A percentile compares a stretch with the other conserved stretches of the same genome.
Conservation (phyloP, 306 rosid genomes). For the Cucumis cinereus region DNA sequence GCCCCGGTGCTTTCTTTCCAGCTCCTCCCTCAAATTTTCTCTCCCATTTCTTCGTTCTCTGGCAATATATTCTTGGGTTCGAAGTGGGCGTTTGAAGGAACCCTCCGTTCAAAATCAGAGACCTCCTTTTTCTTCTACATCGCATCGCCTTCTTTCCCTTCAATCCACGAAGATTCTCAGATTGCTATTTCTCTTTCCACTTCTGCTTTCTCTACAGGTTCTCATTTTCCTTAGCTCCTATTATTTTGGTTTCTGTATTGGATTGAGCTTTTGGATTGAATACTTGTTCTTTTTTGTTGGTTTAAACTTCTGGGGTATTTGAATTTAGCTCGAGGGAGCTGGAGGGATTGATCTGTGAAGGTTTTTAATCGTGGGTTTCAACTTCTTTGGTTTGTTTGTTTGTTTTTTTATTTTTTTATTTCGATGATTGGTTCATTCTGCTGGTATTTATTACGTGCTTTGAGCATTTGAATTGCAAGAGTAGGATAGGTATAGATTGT, state of each 20-base stretch:
- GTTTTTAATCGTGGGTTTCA: not conserved
- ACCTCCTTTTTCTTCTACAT: not conserved
- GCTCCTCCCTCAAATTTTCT: not conserved
- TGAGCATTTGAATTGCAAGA: not conserved
- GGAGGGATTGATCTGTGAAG: not conserved
- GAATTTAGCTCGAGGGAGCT: not conserved
- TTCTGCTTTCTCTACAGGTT: not conserved
- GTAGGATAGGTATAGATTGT: not conserved
- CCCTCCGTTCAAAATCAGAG: conserved; percentile 2
- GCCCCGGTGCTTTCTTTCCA: not conserved
- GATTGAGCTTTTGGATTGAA: not conserved
- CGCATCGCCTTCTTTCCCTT: not conserved
- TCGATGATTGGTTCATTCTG: not conserved
- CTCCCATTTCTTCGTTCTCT: not conserved
- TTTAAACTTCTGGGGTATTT: not conserved
- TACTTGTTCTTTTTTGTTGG: not conserved
- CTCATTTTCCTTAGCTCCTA: not conserved
- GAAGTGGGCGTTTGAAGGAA: not conserved
- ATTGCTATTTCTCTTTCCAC: not conserved
- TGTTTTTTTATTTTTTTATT: not conserved
- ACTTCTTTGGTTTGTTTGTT: not conserved
- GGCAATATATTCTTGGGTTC: not conserved
- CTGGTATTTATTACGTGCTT: not conserved
- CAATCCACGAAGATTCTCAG: not conserved
- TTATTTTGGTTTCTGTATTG: not conserved